A percentile compares a stretch with the other conserved stretches of the same genome.
Evolutionary conservation across 169 alveolate genomes (phyloP).

Genomic region (Theileria parva): DNA sequence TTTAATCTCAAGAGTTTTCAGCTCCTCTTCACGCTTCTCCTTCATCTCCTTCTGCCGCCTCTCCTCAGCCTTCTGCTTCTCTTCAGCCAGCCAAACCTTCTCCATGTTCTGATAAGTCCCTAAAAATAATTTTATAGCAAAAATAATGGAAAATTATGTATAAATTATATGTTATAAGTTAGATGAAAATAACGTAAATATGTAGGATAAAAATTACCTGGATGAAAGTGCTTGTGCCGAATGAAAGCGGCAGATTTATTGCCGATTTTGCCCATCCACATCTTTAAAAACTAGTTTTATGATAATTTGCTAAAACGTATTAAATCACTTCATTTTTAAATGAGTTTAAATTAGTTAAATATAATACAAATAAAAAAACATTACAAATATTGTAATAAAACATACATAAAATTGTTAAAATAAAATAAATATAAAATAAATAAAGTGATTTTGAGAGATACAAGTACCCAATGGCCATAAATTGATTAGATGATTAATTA

Average conservation of each 20-base stretch:
- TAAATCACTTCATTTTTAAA: neutral
- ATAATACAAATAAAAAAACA: neutral
- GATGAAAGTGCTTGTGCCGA: slow-evolving; percentile 92
- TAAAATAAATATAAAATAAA: slow-evolving; percentile 1
- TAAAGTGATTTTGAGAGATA: slow-evolving; percentile 5
- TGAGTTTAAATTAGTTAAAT: neutral
- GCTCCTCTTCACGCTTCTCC: slow-evolving; percentile 93
- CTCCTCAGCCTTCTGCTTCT: slow-evolving; percentile 88
- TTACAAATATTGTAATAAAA: neutral
- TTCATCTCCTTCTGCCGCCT: slow-evolving; percentile 87
- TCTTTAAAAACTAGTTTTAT: slow-evolving; percentile 43
- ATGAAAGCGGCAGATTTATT: slow-evolving; percentile 89
- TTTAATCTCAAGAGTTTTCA: slow-evolving; percentile 88
- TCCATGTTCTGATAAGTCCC: slow-evolving; percentile 90
- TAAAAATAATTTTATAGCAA: slow-evolving; percentile 52
- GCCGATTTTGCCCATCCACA: slow-evolving; percentile 90
- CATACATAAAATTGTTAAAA: neutral
- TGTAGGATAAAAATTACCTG: slow-evolving; percentile 72
- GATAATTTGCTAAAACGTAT: slow-evolving; percentile 6
- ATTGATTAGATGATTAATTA: neutral
- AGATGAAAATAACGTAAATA: neutral
- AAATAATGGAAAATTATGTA: neutral
- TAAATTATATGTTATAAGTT: neutral
- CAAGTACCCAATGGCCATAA: slow-evolving; percentile 6
- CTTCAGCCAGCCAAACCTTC: slow-evolving; percentile 95